phyloP scores from a whole-genome alignment of 345 rosid genomes.

The Eucalyptus tenuipes region DNA sequence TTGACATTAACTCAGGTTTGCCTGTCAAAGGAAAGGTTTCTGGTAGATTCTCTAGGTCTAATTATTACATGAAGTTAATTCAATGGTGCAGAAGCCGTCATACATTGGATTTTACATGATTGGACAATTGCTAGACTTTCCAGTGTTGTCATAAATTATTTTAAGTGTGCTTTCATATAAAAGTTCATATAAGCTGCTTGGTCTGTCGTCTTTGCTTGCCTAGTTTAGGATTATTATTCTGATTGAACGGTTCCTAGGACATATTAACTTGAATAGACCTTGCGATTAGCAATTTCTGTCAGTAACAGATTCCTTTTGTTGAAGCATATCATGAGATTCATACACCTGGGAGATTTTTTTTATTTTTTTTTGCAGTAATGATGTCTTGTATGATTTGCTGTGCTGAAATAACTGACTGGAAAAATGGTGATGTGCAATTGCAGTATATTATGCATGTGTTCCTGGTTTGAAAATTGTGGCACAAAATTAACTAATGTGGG shows the following conservation, averaged over 20 bases:
- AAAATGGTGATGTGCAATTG: not conserved
- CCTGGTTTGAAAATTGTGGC: not conserved
- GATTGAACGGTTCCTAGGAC: not conserved
- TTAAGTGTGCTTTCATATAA: not conserved
- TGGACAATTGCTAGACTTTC: not conserved
- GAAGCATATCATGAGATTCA: not conserved
- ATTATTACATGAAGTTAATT: not conserved
- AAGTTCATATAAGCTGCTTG: not conserved
- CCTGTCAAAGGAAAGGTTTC: not conserved
- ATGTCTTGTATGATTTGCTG: not conserved
- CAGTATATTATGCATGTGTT: not conserved
- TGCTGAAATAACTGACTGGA: not conserved
- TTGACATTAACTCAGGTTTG: not conserved
- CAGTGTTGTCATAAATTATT: not conserved
- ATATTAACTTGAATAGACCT: not conserved
- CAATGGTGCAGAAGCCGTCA: not conserved
- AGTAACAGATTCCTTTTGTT: not conserved
- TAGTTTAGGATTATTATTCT: not conserved
- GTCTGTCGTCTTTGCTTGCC: not conserved
- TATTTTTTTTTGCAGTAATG: not conserved
- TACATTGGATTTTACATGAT: not conserved
- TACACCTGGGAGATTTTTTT: not conserved
- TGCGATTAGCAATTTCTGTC: not conserved
- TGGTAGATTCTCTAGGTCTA: not conserved
- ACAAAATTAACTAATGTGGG: not conserved